Percentiles rank a stretch among this genome's conserved stretches.
These are phyloP conservation scores for Aspergillus ellipticus DNA, from an alignment of 495 filamentous ascomycete species.

Conservation along the genomic window DNA sequence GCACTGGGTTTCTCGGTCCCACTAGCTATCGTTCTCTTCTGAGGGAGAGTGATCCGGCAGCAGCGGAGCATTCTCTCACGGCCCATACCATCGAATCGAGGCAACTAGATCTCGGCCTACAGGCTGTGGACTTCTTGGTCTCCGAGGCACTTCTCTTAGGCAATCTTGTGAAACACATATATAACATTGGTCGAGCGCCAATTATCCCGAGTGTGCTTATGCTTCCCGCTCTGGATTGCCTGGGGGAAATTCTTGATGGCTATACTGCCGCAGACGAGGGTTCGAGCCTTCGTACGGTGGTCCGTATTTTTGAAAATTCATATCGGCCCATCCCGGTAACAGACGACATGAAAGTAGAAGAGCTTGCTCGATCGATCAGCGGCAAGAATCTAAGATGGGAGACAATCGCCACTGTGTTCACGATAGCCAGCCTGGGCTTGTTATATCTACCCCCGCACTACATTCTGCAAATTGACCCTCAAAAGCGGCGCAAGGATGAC, in stretches of 20 bases:
- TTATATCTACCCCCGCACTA: constrained; percentile 21
- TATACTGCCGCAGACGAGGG: background rate
- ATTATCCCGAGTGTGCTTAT: constrained; percentile 5
- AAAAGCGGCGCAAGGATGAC: constrained; percentile 10
- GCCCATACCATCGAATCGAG: constrained; percentile 7
- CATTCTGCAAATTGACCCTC: background rate
- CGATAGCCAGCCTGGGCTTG: constrained; percentile 28
- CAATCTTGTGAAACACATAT: background rate
- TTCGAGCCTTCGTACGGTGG: constrained; percentile 2
- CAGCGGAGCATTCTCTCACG: background rate
- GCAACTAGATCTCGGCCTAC: constrained; percentile 6
- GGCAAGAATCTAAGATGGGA: constrained; percentile 49
- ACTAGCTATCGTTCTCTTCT: constrained; percentile 32
- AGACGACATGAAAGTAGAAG: constrained; percentile 3
- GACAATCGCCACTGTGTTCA: constrained; percentile 39
- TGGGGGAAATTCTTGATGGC: constrained; percentile 1
- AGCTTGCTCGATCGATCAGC: constrained; percentile 26
- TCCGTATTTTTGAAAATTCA: constrained; percentile 11
- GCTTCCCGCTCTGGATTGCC: constrained; percentile 3
- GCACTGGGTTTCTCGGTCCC: constrained; percentile 30
- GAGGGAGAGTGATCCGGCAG: background rate
- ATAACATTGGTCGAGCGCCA: constrained; percentile 2
- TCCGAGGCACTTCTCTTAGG: background rate
- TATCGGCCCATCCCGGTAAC: constrained; percentile 2
- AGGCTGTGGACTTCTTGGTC: constrained; percentile 1